Percentiles rank a stretch among this genome's conserved stretches.
Conservation (phyloP, 2,329 filamentous ascomycete genomes). For the Diaporthe citriasiana region DNA sequence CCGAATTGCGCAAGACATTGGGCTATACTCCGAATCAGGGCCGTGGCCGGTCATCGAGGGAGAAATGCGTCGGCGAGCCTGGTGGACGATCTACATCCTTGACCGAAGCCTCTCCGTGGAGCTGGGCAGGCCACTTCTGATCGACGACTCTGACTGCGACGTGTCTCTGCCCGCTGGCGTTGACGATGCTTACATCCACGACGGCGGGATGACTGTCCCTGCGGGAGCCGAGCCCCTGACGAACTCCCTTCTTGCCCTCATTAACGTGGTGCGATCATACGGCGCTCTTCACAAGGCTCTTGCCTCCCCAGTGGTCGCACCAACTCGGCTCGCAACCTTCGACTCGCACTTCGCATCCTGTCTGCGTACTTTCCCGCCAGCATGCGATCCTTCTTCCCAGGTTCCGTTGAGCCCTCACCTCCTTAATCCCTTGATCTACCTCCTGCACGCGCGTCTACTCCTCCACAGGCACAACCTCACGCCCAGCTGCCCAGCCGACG, state of each 20-base stretch:
- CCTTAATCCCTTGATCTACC: slow-evolving; percentile 80
- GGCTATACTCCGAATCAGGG: slow-evolving; percentile 81
- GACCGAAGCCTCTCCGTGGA: slow-evolving; percentile 87
- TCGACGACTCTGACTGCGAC: slow-evolving; percentile 91
- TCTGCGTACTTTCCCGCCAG: slow-evolving; percentile 79
- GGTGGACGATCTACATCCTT: slow-evolving; percentile 94
- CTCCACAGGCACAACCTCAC: slow-evolving; percentile 91
- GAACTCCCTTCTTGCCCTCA: slow-evolving; percentile 81
- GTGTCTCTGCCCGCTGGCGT: slow-evolving; percentile 82
- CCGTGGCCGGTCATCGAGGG: slow-evolving; percentile 81
- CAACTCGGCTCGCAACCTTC: slow-evolving; percentile 79
- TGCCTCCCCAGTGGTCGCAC: slow-evolving; percentile 74
- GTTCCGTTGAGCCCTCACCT: slow-evolving; percentile 80
- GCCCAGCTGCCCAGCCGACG: slow-evolving; percentile 75
- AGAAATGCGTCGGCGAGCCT: slow-evolving; percentile 89
- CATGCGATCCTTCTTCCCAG: slow-evolving; percentile 77
- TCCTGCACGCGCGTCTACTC: slow-evolving; percentile 86
- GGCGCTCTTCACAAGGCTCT: slow-evolving; percentile 80
- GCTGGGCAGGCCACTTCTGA: slow-evolving; percentile 82
- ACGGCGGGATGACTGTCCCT: slow-evolving; percentile 67
- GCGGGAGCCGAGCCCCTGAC: slow-evolving; percentile 70
- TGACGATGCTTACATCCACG: slow-evolving; percentile 82
- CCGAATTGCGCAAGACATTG: slow-evolving; percentile 85
- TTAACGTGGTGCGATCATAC: slow-evolving; percentile 86
- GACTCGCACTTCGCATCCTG: slow-evolving; percentile 86